These are phyloP conservation scores for Moricandia moricandioides DNA, from an alignment of 345 rosid genomes.

Conservation along the genomic window DNA sequence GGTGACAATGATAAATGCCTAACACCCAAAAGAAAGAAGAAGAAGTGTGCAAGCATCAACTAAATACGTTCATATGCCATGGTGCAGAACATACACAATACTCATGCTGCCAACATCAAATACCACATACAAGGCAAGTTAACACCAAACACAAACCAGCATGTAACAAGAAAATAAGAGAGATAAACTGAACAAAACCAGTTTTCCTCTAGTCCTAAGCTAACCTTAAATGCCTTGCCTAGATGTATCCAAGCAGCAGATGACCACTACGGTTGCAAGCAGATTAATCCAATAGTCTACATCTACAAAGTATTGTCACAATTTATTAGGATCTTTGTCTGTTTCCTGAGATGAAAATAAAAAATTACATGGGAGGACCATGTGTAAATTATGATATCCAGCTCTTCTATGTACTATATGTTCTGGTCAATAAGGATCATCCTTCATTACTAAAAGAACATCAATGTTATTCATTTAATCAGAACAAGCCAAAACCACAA, in stretches of 20 bases:
- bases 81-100: conserved; percentile 18
- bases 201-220: background rate
- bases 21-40: conserved; percentile 1
- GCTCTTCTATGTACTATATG: conserved; percentile 25
- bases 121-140: conserved; percentile 1
- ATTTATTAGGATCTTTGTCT: conserved; percentile 9
- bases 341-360: background rate
- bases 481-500: conserved; percentile 28
- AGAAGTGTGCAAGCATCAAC: conserved; percentile 14
- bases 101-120: conserved; percentile 19
- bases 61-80: conserved; percentile 11
- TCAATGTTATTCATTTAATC: conserved; percentile 23
- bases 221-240: conserved; percentile 23
- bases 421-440: conserved; percentile 29
- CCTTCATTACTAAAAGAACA: conserved; percentile 22
- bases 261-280: conserved; percentile 18
- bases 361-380: conserved; percentile 29
- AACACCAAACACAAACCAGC: conserved; percentile 20
- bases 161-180: background rate
- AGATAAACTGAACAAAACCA: conserved; percentile 2
- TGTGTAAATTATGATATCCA: conserved; percentile 21
- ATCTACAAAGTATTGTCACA: conserved; percentile 29
- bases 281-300: conserved; percentile 13
- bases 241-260: conserved; percentile 24
- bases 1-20: conserved; percentile 10